phyloP scores from a whole-genome alignment of 2,329 filamentous ascomycete genomes.

The Coleophoma eucalyptorum region DNA sequence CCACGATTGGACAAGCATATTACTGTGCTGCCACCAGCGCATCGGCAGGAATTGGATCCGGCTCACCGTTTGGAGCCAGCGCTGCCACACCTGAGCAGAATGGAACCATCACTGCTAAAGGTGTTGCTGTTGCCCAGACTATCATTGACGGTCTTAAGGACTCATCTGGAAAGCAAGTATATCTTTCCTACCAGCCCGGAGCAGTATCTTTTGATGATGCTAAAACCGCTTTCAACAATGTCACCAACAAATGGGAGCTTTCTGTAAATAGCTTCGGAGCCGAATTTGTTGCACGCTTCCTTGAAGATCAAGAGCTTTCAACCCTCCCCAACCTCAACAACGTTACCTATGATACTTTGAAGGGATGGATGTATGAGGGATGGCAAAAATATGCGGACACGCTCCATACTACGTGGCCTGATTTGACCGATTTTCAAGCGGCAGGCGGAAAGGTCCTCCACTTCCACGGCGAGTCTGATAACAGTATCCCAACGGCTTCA shows the following conservation, averaged over 20 bases:
- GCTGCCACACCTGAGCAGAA: slow-evolving; percentile 3
- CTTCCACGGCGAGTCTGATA: slow-evolving; percentile 20
- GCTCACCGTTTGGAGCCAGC: background rate
- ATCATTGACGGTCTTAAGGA: slow-evolving; percentile 29
- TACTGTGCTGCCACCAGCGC: slow-evolving; percentile 30
- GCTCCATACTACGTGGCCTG: slow-evolving; percentile 47
- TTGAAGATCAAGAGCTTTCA: slow-evolving; percentile 31
- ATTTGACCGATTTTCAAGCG: slow-evolving; percentile 41
- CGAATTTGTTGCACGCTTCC: slow-evolving; percentile 27
- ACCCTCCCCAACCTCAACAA: slow-evolving; percentile 34
- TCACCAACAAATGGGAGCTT: slow-evolving; percentile 27
- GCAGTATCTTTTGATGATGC: slow-evolving; percentile 22
- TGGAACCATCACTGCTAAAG: slow-evolving; percentile 25
- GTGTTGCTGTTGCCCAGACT: slow-evolving; percentile 29
- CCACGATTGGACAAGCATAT: slow-evolving; percentile 39
- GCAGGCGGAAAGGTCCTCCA: slow-evolving; percentile 9
- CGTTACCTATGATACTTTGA: slow-evolving; percentile 51
- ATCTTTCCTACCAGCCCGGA: slow-evolving; percentile 30
- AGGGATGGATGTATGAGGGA: slow-evolving; percentile 45
- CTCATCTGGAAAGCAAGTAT: slow-evolving; percentile 27
- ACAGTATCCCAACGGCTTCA: slow-evolving; percentile 48
- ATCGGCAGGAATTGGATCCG: slow-evolving; percentile 1
- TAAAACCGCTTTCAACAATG: slow-evolving; percentile 25
- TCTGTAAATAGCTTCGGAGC: slow-evolving; percentile 28
- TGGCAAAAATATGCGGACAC: slow-evolving; percentile 43